Evolutionary conservation across 2,329 filamentous ascomycete species (phyloP), one percentile per base, ranked within the genome.

Genomic region (Fusarium redolens): DNA sequence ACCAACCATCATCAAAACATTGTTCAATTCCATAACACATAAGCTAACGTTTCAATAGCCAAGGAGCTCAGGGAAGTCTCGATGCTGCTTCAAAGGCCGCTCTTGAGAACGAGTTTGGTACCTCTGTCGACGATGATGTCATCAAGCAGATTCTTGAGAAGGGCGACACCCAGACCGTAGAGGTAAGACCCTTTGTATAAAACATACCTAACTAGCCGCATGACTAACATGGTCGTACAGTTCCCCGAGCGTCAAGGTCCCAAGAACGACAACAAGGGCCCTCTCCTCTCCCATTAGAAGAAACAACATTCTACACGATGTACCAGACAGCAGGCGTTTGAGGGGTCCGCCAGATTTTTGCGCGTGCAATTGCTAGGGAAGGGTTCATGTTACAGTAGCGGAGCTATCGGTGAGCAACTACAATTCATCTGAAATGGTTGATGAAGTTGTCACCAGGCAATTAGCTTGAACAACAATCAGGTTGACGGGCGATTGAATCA

Each of bases 41-140:
- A 30, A 40, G 59, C 72, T 77, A 71, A 79, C 61, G 30, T 20
- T 6, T 11, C 38, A 45, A 68, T 66, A 97, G 95, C 83, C 95
- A 97, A 82, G 96, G 96, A 74, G 90, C 89, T 48, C 94, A 97
- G 82, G 96, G 96, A 63, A 88, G 91, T 66, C 86, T 93, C 47
- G 93, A 98, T 79, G 84, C 85, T 14, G 95, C 95, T 13, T 92
- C 93, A 76, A 93, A 97, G 74, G 83, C 86, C 47, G 87, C 87
- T 51, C 87, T 99, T 8, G 92, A 96, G 79, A 92, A 91, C 75
- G 95, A 98, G 85, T 99, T 99, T 77, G 94, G 93, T 75, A 96
- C 94, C 18, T 84, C 87, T 76, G 87, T 91, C 61, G 92, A 94
- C 30, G 95, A 98, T 12, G 93, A 96, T 1, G 91, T 92, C 66